Evolutionary conservation across 2,329 filamentous ascomycete genomes (phyloP), one percentile per base, ranked within the genome.

Genomic region (Pseudocercospora fuligena): DNA sequence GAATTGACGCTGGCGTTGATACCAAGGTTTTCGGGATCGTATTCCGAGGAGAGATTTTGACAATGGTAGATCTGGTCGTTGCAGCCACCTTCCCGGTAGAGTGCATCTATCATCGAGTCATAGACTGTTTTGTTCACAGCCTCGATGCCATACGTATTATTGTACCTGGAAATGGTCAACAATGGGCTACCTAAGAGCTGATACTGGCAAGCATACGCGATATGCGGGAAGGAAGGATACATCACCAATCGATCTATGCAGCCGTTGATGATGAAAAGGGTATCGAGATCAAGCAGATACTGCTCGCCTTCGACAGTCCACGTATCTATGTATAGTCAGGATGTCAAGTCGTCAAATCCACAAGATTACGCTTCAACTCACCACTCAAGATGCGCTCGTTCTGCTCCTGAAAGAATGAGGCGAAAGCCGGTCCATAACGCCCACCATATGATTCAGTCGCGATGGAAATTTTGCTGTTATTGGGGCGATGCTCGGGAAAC

Each of bases 381-480:
- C 40, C 80, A 54, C 80, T 82, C 59, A 75, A 73, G 64, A 89
- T 88, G 21, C 77, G 77, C 14, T 82, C 79, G 68, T 89, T 89
- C 73, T 88, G 84, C n/a, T 82, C 75, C 65, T 87, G 78, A 71
- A 89, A 85, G 72, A 86, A 86, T 9, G 80, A 77, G 16, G 83
- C 82, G 67, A 88, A 87, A 25, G 83, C 84, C 0, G 87, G 87
- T 0, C 85, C 90, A 71, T 91, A 92, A 61, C 87, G 85, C 7
- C 90, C 90, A 6, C 72, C 67, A 19, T 69, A 71, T 1, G 65
- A 67, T 36, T 71, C 63, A 85, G 70, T 86, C 88, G 78, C 77
- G 5, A 84, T 82, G 61, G 84, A 86, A 62, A 88, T 80, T 3
- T 83, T 82, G 65, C 87, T 84, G 66, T 89, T 84, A 11, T 56